Evolutionary conservation across 2,329 filamentous ascomycete species (phyloP).

Genomic region (Fusarium nelsonii): DNA sequence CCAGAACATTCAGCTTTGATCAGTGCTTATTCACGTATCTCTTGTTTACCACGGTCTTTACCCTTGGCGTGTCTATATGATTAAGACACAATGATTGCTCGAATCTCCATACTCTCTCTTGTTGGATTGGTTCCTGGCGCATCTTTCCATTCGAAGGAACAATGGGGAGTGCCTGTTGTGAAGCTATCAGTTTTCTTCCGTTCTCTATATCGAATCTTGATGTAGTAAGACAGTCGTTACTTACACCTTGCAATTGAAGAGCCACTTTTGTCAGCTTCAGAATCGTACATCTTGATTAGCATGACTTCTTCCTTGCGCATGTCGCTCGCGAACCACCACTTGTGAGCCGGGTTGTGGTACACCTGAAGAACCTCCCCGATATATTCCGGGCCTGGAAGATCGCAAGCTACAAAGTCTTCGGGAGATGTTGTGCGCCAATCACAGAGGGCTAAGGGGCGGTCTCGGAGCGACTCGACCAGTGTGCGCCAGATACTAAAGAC

Average conservation of each 20-base stretch:
- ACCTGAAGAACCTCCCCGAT: background rate
- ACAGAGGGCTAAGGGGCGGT: background rate
- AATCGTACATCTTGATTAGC: background rate
- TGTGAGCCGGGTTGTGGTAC: background rate
- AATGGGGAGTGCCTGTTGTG: background rate
- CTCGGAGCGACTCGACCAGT: background rate
- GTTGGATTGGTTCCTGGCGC: background rate
- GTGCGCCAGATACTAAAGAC: background rate
- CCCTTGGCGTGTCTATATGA: too few species aligned
- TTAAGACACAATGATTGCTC: background rate
- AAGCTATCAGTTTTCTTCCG: too few species aligned
- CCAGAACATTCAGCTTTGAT: too few species aligned
- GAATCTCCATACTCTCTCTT: conserved; percentile 1
- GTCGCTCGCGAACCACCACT: background rate
- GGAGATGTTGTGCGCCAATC: background rate
- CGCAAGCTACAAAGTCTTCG: background rate
- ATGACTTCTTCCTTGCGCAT: background rate
- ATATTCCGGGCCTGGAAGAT: background rate
- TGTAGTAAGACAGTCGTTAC: background rate
- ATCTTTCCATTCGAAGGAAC: conserved; percentile 1
- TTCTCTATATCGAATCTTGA: too few species aligned
- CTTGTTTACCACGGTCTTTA: too few species aligned
- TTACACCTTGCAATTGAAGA: background rate
- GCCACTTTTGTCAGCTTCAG: background rate
- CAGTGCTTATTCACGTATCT: too few species aligned